Conservation (phyloP, 352 stramenopile species). For the Bremia lactucae region DNA sequence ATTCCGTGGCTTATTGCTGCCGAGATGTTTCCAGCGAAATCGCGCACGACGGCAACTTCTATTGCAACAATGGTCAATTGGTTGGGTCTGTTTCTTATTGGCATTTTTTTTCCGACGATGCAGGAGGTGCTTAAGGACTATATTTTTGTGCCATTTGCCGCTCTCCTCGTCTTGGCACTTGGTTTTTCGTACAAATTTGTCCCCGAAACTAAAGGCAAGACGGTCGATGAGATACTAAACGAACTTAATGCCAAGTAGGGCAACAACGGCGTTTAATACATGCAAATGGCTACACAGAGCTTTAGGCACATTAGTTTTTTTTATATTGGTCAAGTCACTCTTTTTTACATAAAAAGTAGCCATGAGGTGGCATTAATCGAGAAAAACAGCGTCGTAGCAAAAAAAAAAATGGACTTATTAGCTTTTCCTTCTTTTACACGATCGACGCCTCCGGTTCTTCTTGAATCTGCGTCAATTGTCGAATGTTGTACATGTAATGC, state of each 20-base stretch:
- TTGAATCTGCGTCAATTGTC: conserved; percentile 1
- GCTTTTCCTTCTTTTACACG: conserved; percentile 1
- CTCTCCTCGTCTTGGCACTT: conserved; percentile 50
- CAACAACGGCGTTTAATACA: too few relatives aligned
- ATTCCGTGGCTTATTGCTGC: conserved; percentile 94
- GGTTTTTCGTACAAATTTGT: conserved; percentile 74
- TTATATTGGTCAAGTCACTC: too few relatives aligned
- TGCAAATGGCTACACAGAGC: too few relatives aligned
- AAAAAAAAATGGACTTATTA: background rate
- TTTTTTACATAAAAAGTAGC: too few relatives aligned
- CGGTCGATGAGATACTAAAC: conserved; percentile 47
- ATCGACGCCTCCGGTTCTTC: conserved; percentile 1
- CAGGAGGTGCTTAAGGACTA: conserved; percentile 68
- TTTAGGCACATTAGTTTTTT: too few relatives aligned
- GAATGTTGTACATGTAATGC: conserved; percentile 11
- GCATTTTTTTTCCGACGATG: conserved; percentile 88
- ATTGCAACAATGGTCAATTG: conserved; percentile 92
- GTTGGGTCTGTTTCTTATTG: conserved; percentile 90
- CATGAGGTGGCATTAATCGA: too few relatives aligned
- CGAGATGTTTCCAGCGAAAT: conserved; percentile 92
- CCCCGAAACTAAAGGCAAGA: conserved; percentile 86
- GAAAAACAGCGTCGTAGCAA: too few relatives aligned
- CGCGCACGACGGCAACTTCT: conserved; percentile 84
- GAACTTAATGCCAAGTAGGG: conserved; percentile 28
- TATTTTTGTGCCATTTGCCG: conserved; percentile 86